Base-by-base conservation (phyloP, 345 rosid species). In the Crucihimalaya himalaica region DNA sequence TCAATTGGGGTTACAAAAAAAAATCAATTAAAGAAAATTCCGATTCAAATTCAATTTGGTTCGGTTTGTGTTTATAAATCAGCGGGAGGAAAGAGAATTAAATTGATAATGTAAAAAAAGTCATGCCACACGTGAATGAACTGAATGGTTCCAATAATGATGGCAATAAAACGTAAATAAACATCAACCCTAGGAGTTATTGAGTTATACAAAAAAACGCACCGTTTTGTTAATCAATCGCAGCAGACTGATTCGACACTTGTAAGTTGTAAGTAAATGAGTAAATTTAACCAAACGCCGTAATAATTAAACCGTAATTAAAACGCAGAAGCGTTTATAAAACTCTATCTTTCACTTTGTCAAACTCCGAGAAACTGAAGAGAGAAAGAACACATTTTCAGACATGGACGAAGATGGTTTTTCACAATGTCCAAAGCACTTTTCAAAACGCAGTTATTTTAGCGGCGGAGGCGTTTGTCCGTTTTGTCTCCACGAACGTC, bases 381-480 rank as follows among this genome's bases (percentile, higher is more conserved):
- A 37, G 31, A 53, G 48, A 31, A 23, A 20, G 5, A 43, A 18
- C 52, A 6, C 29, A 42, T n/a, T n/a, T n/a, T n/a, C n/a, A 31
- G 56, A 73, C 39, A 76, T 83, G 72, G 93, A 87, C 71, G 98
- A 94, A 66, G 95, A 83, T 37, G 90, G 83, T 14, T 74, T 80
- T 4, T 82, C 93, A 83, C 93, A 88, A 76, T 94, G 98, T 76
- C 75, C 69, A 2, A 77, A 73, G 54, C 98, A 91, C 78, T 93
- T 91, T 15, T 79, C 88, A 0, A 85, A 75, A 73, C 86, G 89
- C 53, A 75, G 66, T 70, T 76, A 35, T 14, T 11, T 45, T 3
- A 43, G 20, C 87, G 88, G 72, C 80, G 94, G 13, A 71, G 98
- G 98, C 53, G 84, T 93, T 72, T 93, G 97, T 71, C 92, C 96